A percentile compares a stretch with the other conserved stretches of the same genome.
Conservation (phyloP, 2,329 filamentous ascomycete species). For the Coniella vitis region DNA sequence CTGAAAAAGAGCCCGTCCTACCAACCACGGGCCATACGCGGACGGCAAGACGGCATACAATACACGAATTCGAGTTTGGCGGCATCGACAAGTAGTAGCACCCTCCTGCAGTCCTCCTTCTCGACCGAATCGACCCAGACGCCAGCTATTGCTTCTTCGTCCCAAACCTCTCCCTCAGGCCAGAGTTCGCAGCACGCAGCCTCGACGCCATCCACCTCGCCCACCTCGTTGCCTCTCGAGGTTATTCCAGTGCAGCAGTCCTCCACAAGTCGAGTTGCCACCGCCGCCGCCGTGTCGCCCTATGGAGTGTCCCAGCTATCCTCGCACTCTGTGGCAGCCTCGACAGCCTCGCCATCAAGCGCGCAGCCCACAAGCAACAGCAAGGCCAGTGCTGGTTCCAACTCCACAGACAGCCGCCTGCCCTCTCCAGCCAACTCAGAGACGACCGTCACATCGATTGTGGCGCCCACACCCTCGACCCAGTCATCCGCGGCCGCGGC, state of each 20-base stretch:
- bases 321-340: no score
- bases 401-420: no score
- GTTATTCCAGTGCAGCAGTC: neutral
- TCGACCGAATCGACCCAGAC: neutral
- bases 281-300: no score
- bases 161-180: neutral
- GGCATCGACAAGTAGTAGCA: conserved; percentile 8
- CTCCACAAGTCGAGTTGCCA: no score
- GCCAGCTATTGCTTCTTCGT: neutral
- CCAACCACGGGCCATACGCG: conserved; percentile 4
- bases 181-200: neutral
- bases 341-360: no score
- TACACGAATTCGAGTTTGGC: conserved; percentile 4
- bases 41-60: conserved; percentile 4
- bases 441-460: no score
- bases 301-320: no score
- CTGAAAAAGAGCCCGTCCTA: conserved; percentile 6
- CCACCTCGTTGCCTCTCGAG: neutral
- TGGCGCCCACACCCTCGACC: no score
- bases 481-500: no score
- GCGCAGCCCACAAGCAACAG: no score
- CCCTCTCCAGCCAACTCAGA: no score
- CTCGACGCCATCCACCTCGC: neutral
- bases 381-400: no score
- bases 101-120: conserved; percentile 8